A percentile compares a stretch with the other conserved stretches of the same genome.
Conservation (phyloP, 176 grass and related monocot genomes). For the Hsuehochloa calcarea region DNA sequence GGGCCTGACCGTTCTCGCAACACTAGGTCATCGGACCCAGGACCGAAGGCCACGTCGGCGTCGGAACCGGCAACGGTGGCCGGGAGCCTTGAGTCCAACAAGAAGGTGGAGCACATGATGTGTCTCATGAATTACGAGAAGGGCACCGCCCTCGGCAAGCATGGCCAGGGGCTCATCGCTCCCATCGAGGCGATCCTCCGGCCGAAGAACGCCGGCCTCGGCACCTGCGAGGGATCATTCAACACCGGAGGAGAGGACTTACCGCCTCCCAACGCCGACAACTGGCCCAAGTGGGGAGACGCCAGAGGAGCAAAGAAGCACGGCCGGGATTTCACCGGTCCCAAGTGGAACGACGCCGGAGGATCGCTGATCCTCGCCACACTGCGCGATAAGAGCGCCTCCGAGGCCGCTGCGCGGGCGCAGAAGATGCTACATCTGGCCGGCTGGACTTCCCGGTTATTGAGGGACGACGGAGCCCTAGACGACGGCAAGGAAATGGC, state of each 20-base stretch:
- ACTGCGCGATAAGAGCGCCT: too few relatives aligned
- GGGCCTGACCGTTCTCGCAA: neutral
- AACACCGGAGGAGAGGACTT: neutral
- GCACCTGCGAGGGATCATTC: slow-evolving; percentile 32
- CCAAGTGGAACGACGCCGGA: too few relatives aligned
- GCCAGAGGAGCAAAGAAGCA: neutral
- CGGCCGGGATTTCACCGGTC: too few relatives aligned
- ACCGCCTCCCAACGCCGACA: neutral
- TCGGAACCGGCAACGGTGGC: neutral
- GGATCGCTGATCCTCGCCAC: too few relatives aligned
- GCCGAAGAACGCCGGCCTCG: slow-evolving; percentile 47
- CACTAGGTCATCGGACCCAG: neutral
- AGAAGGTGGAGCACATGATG: slow-evolving; percentile 44
- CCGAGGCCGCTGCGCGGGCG: too few relatives aligned
- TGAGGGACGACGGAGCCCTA: neutral
- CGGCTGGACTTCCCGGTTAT: too few relatives aligned
- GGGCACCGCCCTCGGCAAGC: slow-evolving; percentile 62
- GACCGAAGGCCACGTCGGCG: neutral
- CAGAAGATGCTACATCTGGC: too few relatives aligned
- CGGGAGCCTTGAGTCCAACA: slow-evolving; percentile 27
- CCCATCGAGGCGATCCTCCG: slow-evolving; percentile 35
- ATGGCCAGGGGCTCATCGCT: slow-evolving; percentile 59
- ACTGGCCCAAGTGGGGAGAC: slow-evolving; percentile 45
- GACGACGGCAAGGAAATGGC: too few relatives aligned
- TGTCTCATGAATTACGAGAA: slow-evolving; percentile 62